phyloP scores from a whole-genome alignment of 805 yeast species.

The Candida maesae region DNA sequence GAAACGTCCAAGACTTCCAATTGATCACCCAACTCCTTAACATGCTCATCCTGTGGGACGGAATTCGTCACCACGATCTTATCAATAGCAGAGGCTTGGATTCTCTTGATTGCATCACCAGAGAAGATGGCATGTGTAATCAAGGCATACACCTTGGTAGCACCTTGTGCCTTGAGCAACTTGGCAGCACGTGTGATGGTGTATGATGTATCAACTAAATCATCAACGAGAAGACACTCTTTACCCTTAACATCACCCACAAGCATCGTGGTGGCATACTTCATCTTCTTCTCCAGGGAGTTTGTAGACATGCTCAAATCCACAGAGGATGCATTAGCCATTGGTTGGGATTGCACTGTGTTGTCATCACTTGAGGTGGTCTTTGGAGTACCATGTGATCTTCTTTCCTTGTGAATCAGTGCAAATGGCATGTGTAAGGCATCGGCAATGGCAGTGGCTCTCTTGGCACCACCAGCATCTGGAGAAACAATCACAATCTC shows the following conservation, averaged over 20 bases:
- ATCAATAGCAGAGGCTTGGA: constrained; percentile 68
- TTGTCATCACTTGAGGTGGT: constrained; percentile 15
- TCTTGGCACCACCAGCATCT: constrained; percentile 98
- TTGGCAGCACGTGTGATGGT: constrained; percentile 92
- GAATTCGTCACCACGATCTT: constrained; percentile 85
- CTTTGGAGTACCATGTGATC: constrained; percentile 40
- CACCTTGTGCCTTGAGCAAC: constrained; percentile 89
- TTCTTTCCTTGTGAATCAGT: constrained; percentile 88
- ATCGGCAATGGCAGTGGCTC: constrained; percentile 95
- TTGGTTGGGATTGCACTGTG: constrained; percentile 15
- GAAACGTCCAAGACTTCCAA: constrained; percentile 86
- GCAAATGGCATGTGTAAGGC: constrained; percentile 86
- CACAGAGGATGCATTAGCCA: constrained; percentile 1
- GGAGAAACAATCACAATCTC: constrained; percentile 94
- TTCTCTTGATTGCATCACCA: constrained; percentile 81
- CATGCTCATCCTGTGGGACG: constrained; percentile 74
- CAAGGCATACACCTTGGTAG: constrained; percentile 77
- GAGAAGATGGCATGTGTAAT: constrained; percentile 92
- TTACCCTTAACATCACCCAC: constrained; percentile 91
- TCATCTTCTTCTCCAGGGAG: constrained; percentile 20
- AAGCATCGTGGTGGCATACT: constrained; percentile 83
- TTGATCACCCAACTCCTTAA: constrained; percentile 49
- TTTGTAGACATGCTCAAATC: constrained; percentile 9
- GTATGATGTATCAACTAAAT: constrained; percentile 87
- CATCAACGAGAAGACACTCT: constrained; percentile 90